These are phyloP conservation scores for Backusella tuberculispora DNA, from an alignment of 192 early-diverging fungal genomes.

Conservation along the genomic window DNA sequence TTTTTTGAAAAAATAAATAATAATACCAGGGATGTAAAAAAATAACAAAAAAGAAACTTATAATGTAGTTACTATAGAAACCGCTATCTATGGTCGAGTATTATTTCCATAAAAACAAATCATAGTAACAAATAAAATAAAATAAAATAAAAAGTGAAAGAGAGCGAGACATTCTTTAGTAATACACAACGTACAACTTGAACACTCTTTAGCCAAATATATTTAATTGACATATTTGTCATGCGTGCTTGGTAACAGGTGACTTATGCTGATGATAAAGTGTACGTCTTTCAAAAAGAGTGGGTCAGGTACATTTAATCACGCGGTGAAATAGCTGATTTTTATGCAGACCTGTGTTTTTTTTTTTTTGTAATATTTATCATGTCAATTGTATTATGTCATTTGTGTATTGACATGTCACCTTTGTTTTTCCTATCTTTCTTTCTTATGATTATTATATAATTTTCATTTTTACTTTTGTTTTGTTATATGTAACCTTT, in stretches of 20 bases:
- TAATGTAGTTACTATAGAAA: no score
- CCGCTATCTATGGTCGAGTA: no score
- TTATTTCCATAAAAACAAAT: no score
- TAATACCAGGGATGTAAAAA: no score
- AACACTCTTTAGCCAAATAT: no score
- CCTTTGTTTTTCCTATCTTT: neutral
- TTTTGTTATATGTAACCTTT: neutral
- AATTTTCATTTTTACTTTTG: neutral
- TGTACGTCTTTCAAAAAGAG: neutral
- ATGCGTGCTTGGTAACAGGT: neutral
- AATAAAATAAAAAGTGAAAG: no score
- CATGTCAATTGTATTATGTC: neutral
- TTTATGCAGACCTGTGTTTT: slow-evolving; percentile 5
- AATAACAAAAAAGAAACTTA: no score
- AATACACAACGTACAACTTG: no score
- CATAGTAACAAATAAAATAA: no score
- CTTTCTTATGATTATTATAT: neutral
- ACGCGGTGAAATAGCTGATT: neutral
- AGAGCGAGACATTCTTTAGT: no score
- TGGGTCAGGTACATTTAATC: neutral
- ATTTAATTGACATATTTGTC: slow-evolving; percentile 2
- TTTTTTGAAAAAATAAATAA: no score
- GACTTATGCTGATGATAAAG: no score
- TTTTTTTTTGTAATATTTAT: neutral
- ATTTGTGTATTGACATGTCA: slow-evolving; percentile 4